phyloP scores from a whole-genome alignment of 2,329 filamentous ascomycete genomes.

The Neofusicoccum parvum region DNA sequence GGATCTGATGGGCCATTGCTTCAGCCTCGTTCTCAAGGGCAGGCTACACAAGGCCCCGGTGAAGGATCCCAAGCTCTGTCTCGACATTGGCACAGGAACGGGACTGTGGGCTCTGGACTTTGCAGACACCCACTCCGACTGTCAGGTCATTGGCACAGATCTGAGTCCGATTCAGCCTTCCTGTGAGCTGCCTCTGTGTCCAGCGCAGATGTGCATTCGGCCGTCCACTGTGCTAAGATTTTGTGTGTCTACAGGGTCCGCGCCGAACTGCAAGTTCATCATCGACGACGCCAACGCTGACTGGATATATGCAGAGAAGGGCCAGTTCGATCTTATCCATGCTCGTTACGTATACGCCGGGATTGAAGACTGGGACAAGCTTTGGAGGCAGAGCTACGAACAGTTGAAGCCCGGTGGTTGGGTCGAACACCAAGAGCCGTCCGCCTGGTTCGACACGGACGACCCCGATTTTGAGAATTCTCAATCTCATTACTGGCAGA shows the following conservation, averaged over 20 bases:
- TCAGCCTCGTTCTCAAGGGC: conserved; percentile 36
- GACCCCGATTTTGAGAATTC: conserved; percentile 39
- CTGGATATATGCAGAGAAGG: conserved; percentile 56
- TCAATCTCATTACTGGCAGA: not conserved
- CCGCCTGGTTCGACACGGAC: conserved; percentile 56
- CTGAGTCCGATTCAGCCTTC: not conserved
- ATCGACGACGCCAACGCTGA: conserved; percentile 47
- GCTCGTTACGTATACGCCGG: conserved; percentile 32
- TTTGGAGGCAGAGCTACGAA: conserved; percentile 46
- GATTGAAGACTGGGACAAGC: conserved; percentile 51
- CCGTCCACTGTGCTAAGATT: not conserved
- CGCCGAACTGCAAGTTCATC: conserved; percentile 39
- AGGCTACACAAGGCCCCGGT: conserved; percentile 39
- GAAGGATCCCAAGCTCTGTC: conserved; percentile 26
- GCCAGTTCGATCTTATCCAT: conserved; percentile 60
- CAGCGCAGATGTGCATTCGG: not conserved
- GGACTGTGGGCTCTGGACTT: conserved; percentile 37
- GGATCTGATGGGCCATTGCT: conserved; percentile 42
- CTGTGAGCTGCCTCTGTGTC: conserved; percentile 28
- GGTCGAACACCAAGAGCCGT: conserved; percentile 52
- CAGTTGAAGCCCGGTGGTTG: conserved; percentile 54
- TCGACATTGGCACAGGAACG: conserved; percentile 35
- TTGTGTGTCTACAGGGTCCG: conserved; percentile 22
- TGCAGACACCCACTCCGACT: conserved; percentile 35
- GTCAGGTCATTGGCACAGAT: conserved; percentile 50